Base-by-base conservation (phyloP, 2,329 filamentous ascomycete genomes). In the Aspergillus latus region DNA sequence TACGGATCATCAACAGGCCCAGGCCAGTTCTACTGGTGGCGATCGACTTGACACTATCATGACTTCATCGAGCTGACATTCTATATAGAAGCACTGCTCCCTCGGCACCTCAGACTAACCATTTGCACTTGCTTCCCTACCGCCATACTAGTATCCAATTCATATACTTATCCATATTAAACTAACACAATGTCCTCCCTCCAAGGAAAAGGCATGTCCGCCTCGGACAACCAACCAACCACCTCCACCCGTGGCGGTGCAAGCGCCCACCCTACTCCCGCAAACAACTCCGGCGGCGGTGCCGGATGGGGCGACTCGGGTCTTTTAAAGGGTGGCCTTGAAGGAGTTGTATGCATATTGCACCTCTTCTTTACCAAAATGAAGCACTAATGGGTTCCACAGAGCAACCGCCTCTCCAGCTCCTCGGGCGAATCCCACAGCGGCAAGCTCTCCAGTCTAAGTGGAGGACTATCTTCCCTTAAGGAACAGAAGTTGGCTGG, bases 201-300 rank as follows among this genome's bases (percentile, higher is more conserved):
- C 13, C 36, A 48, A 49, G 44, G 52, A 32, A 34, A 36, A 36
- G 52, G 44, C 26, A 15, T 28, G 15, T 48, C 44, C 36, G 28
- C 52, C 10, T 43, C 52, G 5, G 44, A 37, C 52, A 54, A 54
- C 45, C 52, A 54, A 11, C 45, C 52, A 26, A 54, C 52, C 36
- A 54, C 52, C 21, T 43, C 62, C n/a, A 64, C 63, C 21, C 32
- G 52, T 5, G 68, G 68, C 28, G 69, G 67, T 45, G 61, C 62
- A 32, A 64, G 67, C 56, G 40, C 62, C 16, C 26, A 53, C 11
- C 68, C 68, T 11, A 70, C 66, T 0, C 68, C 70, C n/a, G 68
- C 67, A 29, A 71, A 70, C 62, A 66, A 66, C 49, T 43, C 56
- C 34, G 61, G 59, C 29, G 66, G 61, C n/a, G 64, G 62, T 15